phyloP scores from a whole-genome alignment of 148 eudicot genomes.

The Arbutus unedo region DNA sequence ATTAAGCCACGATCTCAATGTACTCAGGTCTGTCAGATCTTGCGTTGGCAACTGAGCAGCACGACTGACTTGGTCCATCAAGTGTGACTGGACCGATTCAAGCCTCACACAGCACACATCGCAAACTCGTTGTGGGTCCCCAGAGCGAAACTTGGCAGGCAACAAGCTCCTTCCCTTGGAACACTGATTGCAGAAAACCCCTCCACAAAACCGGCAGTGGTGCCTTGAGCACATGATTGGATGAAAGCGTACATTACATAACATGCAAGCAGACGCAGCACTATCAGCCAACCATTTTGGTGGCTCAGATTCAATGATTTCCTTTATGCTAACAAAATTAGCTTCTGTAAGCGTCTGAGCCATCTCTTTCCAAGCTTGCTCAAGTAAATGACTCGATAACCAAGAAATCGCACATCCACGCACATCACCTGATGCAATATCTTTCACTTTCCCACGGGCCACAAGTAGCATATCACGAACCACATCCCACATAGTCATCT shows the following conservation, averaged over 20 bases:
- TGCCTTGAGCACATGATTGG: constrained; percentile 62
- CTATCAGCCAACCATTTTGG: constrained; percentile 65
- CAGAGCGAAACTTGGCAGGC: constrained; percentile 43
- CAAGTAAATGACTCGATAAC: constrained; percentile 39
- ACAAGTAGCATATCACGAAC: constrained; percentile 53
- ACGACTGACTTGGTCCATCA: constrained; percentile 63
- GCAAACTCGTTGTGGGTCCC: constrained; percentile 51
- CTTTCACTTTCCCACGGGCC: constrained; percentile 58
- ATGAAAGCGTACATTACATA: constrained; percentile 46
- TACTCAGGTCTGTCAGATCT: constrained; percentile 62
- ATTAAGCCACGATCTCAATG: constrained; percentile 63
- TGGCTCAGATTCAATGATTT: constrained; percentile 49
- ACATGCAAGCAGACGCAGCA: constrained; percentile 55
- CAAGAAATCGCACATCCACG: constrained; percentile 34
- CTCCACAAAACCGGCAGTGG: constrained; percentile 65
- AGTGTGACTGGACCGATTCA: constrained; percentile 48
- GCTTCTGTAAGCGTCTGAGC: constrained; percentile 59
- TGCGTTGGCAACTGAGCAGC: constrained; percentile 56
- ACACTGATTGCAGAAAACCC: constrained; percentile 51
- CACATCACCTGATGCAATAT: constrained; percentile 54
- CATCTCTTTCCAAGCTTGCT: constrained; percentile 64
- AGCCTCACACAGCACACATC: constrained; percentile 60
- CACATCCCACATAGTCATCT: constrained; percentile 79
- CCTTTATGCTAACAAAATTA: constrained; percentile 33
- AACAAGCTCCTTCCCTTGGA: constrained; percentile 58